A percentile compares a stretch with the other conserved stretches of the same genome.
Evolutionary conservation across 2,329 filamentous ascomycete genomes (phyloP).

Genomic region (Cercospora nicotianae): DNA sequence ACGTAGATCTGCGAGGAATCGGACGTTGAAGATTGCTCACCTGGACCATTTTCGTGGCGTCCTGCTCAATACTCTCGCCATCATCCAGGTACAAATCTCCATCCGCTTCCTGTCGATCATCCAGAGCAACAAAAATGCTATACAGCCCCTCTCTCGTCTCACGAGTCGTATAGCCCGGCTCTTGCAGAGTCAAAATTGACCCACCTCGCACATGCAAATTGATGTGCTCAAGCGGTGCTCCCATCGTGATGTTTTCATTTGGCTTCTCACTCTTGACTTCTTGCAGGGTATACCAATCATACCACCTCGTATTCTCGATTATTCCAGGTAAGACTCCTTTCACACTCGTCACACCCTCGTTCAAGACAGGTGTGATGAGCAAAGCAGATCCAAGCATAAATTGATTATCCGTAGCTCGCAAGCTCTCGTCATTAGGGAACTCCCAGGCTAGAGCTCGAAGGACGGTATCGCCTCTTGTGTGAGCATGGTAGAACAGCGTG

Average conservation of each 20-base stretch:
- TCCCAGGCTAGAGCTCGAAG: conserved; percentile 72
- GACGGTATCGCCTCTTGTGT: conserved; percentile 64
- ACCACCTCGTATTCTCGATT: conserved; percentile 61
- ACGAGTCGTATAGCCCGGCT: conserved; percentile 25
- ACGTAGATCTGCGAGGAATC: not conserved
- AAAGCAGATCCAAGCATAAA: conserved; percentile 67
- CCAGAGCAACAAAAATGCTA: conserved; percentile 21
- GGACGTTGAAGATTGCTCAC: not conserved
- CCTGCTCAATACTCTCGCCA: conserved; percentile 62
- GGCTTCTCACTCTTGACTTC: conserved; percentile 48
- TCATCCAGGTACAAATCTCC: conserved; percentile 58
- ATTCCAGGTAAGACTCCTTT: conserved; percentile 69
- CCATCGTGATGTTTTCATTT: conserved; percentile 39
- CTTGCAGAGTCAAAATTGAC: conserved; percentile 28
- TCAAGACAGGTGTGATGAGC: conserved; percentile 66
- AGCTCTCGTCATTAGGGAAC: conserved; percentile 65
- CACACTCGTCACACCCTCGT: conserved; percentile 59
- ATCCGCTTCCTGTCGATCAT: not conserved
- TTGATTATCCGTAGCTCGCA: conserved; percentile 64
- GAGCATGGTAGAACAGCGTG: conserved; percentile 67
- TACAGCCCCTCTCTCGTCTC: conserved; percentile 21
- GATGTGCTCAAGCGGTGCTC: conserved; percentile 32
- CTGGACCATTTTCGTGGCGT: conserved; percentile 55
- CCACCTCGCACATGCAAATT: conserved; percentile 32
- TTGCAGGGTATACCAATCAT: conserved; percentile 70